Percentiles rank a stretch among this genome's conserved stretches.
Evolutionary conservation across 768 basidiomycete genomes (phyloP).

Genomic region (Russula dissimulans): DNA sequence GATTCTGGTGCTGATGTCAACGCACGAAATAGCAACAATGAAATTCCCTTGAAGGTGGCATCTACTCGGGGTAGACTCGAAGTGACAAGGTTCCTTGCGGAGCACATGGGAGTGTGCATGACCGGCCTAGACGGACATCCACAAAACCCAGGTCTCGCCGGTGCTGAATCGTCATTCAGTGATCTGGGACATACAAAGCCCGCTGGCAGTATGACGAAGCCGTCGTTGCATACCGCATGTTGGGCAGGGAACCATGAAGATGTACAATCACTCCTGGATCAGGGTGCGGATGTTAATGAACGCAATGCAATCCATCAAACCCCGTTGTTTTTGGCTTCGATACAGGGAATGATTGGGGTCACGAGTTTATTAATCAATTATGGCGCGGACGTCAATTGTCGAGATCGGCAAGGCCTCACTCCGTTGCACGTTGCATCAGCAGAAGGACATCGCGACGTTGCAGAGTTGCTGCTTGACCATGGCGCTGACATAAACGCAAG

Average conservation of each 20-base stretch:
- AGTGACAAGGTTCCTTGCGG: background rate
- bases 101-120: background rate
- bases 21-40: background rate
- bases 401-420: too few relatives aligned
- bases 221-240: background rate
- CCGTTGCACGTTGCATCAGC: too few relatives aligned
- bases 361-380: too few relatives aligned
- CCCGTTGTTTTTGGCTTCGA: background rate
- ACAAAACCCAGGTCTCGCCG: too few relatives aligned
- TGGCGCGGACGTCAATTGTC: too few relatives aligned
- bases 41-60: background rate
- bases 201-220: too few relatives aligned
- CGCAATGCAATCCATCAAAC: background rate
- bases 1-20: background rate
- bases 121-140: too few relatives aligned
- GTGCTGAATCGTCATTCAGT: too few relatives aligned
- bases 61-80: background rate
- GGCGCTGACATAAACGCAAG: too few relatives aligned
- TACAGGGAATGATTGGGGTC: background rate
- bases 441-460: too few relatives aligned
- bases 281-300: background rate
- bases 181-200: too few relatives aligned
- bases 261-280: background rate
- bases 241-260: background rate
- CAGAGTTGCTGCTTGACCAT: too few relatives aligned